Evolutionary conservation across 352 stramenopile species (phyloP).

Genomic region (Globisporangium orthogonon): DNA sequence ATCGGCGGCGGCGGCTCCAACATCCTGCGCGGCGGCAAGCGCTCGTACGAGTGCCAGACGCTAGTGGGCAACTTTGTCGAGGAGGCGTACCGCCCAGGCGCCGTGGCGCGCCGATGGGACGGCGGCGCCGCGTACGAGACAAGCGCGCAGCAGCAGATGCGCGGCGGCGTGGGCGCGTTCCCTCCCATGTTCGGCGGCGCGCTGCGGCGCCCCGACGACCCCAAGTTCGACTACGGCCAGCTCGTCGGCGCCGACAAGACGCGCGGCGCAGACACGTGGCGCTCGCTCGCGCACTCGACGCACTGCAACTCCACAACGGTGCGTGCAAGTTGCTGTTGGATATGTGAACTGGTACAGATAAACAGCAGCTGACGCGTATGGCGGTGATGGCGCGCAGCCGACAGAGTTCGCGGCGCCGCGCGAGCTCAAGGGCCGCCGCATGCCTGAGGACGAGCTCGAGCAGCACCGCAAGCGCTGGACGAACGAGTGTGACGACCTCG

Average conservation of each 20-base stretch:
- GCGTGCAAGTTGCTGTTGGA: background rate
- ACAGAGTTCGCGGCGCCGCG: constrained; percentile 65
- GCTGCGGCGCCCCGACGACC: constrained; percentile 39
- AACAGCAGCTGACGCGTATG: background rate
- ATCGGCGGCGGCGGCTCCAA: constrained; percentile 64
- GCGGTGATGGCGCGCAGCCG: constrained; percentile 8
- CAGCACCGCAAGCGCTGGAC: constrained; percentile 58
- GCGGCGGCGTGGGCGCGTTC: constrained; percentile 25
- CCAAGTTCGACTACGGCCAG: constrained; percentile 63
- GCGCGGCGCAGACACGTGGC: constrained; percentile 35
- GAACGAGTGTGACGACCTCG: constrained; percentile 43
- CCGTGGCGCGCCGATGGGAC: constrained; percentile 30
- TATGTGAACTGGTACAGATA: background rate
- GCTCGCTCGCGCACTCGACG: constrained; percentile 47
- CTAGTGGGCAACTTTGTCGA: constrained; percentile 81
- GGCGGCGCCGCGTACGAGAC: constrained; percentile 47
- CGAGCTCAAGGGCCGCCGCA: constrained; percentile 38
- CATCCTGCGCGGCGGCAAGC: constrained; percentile 75
- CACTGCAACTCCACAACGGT: constrained; percentile 45
- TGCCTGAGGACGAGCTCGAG: constrained; percentile 44
- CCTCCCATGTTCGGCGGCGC: constrained; percentile 41
- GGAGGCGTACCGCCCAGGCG: constrained; percentile 57
- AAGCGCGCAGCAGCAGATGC: constrained; percentile 54
- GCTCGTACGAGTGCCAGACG: constrained; percentile 71
- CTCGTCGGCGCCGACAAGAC: constrained; percentile 63